Percentiles rank a stretch among this genome's conserved stretches.
Evolutionary conservation across 1,139 yeast genomes (phyloP).

Genomic region (Blastobotrys persicus): DNA sequence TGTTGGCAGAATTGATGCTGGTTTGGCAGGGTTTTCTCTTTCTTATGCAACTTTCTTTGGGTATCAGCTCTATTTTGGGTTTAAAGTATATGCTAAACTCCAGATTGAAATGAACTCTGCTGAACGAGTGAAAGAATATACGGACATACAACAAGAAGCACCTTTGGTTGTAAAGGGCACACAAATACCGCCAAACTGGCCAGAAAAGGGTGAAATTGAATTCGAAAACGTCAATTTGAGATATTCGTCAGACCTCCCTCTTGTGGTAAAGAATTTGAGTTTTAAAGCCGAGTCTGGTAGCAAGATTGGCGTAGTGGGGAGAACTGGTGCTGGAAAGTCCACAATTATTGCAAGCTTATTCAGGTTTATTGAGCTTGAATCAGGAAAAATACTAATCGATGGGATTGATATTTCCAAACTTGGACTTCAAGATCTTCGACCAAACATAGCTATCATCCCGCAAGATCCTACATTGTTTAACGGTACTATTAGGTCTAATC

Average conservation of each 20-base stretch:
- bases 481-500: conserved; percentile 60
- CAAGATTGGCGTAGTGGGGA: conserved; percentile 70
- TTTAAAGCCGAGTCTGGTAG: conserved; percentile 48
- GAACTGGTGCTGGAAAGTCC: conserved; percentile 78
- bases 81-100: conserved; percentile 55
- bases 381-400: conserved; percentile 55
- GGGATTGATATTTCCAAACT: conserved; percentile 54
- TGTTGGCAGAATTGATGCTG: conserved; percentile 59
- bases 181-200: conserved; percentile 53
- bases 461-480: conserved; percentile 70
- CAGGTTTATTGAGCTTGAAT: conserved; percentile 52
- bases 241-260: conserved; percentile 72
- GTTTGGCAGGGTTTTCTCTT: conserved; percentile 70
- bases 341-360: conserved; percentile 63
- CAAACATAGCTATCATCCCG: conserved; percentile 65
- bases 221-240: conserved; percentile 60
- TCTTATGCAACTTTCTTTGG: conserved; percentile 68
- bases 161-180: conserved; percentile 41
- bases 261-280: conserved; percentile 56
- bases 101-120: conserved; percentile 81
- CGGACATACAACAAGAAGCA: conserved; percentile 61
- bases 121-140: conserved; percentile 69
- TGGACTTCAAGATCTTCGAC: conserved; percentile 55
- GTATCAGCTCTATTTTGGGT: conserved; percentile 56
- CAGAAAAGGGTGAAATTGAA: conserved; percentile 51